Base-by-base conservation (phyloP, 1,284 basidiomycete genomes). In the Trichosporon ovoides region DNA sequence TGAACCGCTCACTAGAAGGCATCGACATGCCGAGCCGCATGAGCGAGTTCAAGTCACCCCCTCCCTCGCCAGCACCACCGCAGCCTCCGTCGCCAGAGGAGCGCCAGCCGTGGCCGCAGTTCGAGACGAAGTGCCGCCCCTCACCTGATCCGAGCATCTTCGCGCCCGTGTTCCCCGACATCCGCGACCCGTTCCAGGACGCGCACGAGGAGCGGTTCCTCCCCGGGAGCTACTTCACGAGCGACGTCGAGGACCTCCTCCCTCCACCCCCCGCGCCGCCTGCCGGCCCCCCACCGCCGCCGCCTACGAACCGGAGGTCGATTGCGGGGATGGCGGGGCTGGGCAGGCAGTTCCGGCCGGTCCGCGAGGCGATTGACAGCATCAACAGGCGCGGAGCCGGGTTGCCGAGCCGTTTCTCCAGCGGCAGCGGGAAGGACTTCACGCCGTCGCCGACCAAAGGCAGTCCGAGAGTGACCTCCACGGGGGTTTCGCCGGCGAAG, bases 311-410 rank as follows among this genome's bases (percentile, higher is more conserved):
- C 2, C 43, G n/a, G 6, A 18, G 24, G 16, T 28, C 43, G 13
- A 22, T 48, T 7, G 43, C 43, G 4, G 43, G 43, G 22, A 48
- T 48, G 43, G 43, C 43, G 2, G 43, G 43, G 2, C 24, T 48
- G 14, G 24, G 43, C 22, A 16, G 43, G 22, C 38, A 6, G 5
- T 12, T 34, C 13, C 34, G 20, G 4, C 19, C 19, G 3, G 38
- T 34, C 14, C 38, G 40, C 22, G 53, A 48, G n/a, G 40, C 16
- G 13, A 36, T 38, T 7, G 43, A 19, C 33, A 36, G 19, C 11
- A 51, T 51, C 33, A 51, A 51, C 18, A 20, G 49, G 18, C 48
- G 57, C 19, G 53, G 46, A 2, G 53, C 24, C 16, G 53, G 28
- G 9, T 9, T 40, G 6, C 52, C 50, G 31, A 22, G 31, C n/a